Evolutionary conservation across 495 filamentous ascomycete species (phyloP).

Genomic region (Cercophora samala): DNA sequence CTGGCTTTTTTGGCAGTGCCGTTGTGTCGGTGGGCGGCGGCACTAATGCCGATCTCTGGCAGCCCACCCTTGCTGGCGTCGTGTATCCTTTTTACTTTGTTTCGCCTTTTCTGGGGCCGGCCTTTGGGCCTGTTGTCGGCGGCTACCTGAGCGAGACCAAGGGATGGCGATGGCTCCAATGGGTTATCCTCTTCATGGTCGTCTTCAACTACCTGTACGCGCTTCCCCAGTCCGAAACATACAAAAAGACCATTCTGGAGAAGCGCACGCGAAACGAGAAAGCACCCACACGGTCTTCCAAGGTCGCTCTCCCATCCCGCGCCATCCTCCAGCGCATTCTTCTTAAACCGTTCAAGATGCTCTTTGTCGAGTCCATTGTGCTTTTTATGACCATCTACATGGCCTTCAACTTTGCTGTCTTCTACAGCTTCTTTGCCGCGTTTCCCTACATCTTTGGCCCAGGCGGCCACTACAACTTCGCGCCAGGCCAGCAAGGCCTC

Average conservation of each 20-base stretch:
- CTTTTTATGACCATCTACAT: slow-evolving; percentile 58
- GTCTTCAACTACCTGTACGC: slow-evolving; percentile 10
- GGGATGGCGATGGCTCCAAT: slow-evolving; percentile 58
- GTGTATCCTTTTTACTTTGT: slow-evolving; percentile 16
- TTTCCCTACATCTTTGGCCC: slow-evolving; percentile 53
- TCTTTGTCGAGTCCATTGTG: slow-evolving; percentile 65
- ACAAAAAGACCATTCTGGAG: slow-evolving; percentile 20
- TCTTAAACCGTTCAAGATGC: slow-evolving; percentile 59
- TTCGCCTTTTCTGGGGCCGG: slow-evolving; percentile 15
- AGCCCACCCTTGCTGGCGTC: slow-evolving; percentile 2
- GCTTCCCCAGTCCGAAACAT: slow-evolving; percentile 15
- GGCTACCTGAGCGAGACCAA: slow-evolving; percentile 55
- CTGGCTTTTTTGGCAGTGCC: slow-evolving; percentile 14
- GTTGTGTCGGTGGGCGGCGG: slow-evolving; percentile 13
- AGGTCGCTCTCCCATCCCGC: slow-evolving; percentile 22
- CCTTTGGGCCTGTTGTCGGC: slow-evolving; percentile 54
- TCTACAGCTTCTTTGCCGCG: slow-evolving; percentile 65
- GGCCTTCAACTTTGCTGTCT: slow-evolving; percentile 59
- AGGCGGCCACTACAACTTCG: slow-evolving; percentile 45
- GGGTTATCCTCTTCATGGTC: slow-evolving; percentile 21
- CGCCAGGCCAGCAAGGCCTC: slow-evolving; percentile 22
- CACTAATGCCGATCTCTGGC: slow-evolving; percentile 14
- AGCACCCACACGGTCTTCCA: neutral
- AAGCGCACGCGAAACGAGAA: slow-evolving; percentile 6
- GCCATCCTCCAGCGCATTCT: slow-evolving; percentile 21